Conservation (phyloP, 2,329 filamentous ascomycete genomes). For the Polytolypa hystricis region DNA sequence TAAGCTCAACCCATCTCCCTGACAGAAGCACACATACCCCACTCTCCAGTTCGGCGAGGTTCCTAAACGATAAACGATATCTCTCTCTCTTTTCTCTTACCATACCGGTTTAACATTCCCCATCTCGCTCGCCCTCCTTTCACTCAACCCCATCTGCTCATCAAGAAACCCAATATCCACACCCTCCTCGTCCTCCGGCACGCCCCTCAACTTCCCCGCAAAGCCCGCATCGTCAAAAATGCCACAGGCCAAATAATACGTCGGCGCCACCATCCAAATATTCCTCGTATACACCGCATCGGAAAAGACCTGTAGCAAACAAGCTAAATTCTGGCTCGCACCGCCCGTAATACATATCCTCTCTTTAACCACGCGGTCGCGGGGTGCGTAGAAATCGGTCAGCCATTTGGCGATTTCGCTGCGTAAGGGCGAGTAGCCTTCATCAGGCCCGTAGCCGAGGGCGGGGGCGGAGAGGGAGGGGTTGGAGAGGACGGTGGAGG, state of each 20-base stretch:
- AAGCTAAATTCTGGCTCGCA: slow-evolving; percentile 71
- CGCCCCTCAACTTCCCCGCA: slow-evolving; percentile 50
- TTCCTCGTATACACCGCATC: slow-evolving; percentile 64
- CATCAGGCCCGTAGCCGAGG: slow-evolving; percentile 71
- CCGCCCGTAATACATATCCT: slow-evolving; percentile 75
- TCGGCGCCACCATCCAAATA: slow-evolving; percentile 72
- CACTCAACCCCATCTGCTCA: slow-evolving; percentile 38
- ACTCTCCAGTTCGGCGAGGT: too few relatives aligned
- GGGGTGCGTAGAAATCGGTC: slow-evolving; percentile 45
- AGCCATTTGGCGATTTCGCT: slow-evolving; percentile 62
- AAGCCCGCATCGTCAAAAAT: slow-evolving; percentile 79
- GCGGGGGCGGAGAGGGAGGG: slow-evolving; percentile 48
- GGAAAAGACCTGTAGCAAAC: slow-evolving; percentile 66
- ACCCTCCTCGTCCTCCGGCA: slow-evolving; percentile 69
- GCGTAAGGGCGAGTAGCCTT: slow-evolving; percentile 58
- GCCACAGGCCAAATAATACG: slow-evolving; percentile 74
- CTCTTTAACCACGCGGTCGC: slow-evolving; percentile 36
- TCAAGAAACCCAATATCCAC: slow-evolving; percentile 56
- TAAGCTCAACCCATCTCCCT: too few relatives aligned
- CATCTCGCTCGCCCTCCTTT: slow-evolving; percentile 31
- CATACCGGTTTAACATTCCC: slow-evolving; percentile 36
- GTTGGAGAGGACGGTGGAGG: slow-evolving; percentile 50
- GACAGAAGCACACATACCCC: too few relatives aligned
- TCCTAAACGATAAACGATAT: too few relatives aligned
- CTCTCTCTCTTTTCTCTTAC: too few relatives aligned